Evolutionary conservation across 176 grass and related monocot species (phyloP).

Genomic region (Zea luxurians): DNA sequence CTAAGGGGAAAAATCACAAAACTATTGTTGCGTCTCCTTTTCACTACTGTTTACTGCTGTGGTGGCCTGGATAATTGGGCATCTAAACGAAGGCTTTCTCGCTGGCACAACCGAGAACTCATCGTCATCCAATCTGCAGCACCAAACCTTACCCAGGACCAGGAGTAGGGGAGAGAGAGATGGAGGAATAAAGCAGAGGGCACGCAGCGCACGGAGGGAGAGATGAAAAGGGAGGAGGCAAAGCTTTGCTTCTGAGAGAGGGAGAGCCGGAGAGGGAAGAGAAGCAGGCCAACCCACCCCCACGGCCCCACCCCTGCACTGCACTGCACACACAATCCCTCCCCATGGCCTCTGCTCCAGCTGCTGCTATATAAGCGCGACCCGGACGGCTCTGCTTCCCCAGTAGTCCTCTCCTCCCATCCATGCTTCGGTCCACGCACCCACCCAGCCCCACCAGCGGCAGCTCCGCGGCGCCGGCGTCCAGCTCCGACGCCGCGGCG

Average conservation of each 20-base stretch:
- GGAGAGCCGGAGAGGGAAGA: no score
- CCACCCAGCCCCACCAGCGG: conserved; percentile 38
- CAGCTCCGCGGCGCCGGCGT: no score
- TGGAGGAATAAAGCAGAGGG: conserved; percentile 37
- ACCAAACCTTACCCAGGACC: not conserved
- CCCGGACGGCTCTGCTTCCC: not conserved
- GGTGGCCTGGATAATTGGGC: conserved; percentile 51
- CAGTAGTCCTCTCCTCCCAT: not conserved
- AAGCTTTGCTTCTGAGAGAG: no score
- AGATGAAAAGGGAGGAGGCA: no score
- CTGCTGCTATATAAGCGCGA: conserved; percentile 26
- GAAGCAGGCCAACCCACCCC: not conserved
- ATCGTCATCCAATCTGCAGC: not conserved
- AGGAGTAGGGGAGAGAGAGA: not conserved
- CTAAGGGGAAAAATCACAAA: not conserved
- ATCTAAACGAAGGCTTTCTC: not conserved
- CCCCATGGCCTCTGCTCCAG: not conserved
- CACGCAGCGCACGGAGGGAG: no score
- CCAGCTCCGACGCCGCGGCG: conserved; percentile 20
- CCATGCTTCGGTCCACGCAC: conserved; percentile 47
- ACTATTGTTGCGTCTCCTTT: not conserved
- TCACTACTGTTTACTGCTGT: not conserved
- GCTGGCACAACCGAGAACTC: not conserved
- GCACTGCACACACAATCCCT: no score
- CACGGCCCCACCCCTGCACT: no score